A percentile compares a stretch with the other conserved stretches of the same genome.
Evolutionary conservation across 495 filamentous ascomycete genomes (phyloP).

Genomic region (Cenococcum geophilum): DNA sequence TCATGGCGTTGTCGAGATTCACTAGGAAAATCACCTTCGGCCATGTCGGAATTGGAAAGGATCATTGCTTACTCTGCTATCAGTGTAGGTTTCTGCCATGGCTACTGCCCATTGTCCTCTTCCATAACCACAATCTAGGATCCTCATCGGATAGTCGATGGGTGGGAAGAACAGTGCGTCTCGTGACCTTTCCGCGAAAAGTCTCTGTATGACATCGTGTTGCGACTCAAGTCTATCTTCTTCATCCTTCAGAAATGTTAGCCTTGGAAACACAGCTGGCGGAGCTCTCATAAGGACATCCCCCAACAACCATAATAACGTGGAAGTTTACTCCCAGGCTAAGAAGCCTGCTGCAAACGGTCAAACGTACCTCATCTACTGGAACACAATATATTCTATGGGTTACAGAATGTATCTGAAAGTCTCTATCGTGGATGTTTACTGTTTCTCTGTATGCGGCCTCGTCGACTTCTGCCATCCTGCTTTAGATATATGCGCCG

Average conservation of each 20-base stretch:
- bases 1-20: not conserved
- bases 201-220: constrained; percentile 60
- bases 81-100: constrained; percentile 64
- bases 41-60: not conserved
- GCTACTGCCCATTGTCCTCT: constrained; percentile 70
- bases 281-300: constrained; percentile 1
- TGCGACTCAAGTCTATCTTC: constrained; percentile 65
- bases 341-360: not conserved
- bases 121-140: constrained; percentile 41
- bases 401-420: constrained; percentile 46
- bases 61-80: constrained; percentile 58
- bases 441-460: constrained; percentile 10
- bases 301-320: constrained; percentile 16
- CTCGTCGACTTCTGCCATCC: not conserved
- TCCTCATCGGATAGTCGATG: constrained; percentile 47
- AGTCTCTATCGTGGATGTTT: constrained; percentile 31
- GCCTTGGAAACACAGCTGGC: not conserved
- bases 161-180: constrained; percentile 74
- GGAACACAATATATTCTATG: constrained; percentile 71
- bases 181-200: constrained; percentile 52
- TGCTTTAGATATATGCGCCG: not conserved
- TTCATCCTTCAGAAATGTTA: constrained; percentile 59
- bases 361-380: constrained; percentile 67
- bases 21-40: not conserved
- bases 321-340: not conserved